Conservation (phyloP, 495 filamentous ascomycete species). For the Neurospora sp. region DNA sequence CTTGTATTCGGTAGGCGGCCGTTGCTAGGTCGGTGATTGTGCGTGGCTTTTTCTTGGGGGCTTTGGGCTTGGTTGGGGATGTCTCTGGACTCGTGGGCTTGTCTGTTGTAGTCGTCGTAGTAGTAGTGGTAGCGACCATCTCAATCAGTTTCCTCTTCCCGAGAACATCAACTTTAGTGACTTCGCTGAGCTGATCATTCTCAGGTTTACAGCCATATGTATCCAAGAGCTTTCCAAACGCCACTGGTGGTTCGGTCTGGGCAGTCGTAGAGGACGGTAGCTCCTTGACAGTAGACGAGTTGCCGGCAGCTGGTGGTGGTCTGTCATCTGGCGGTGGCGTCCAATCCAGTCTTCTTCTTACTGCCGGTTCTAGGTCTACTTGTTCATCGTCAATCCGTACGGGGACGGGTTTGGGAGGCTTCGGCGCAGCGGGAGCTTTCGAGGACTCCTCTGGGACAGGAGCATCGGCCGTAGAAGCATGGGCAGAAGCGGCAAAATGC, state of each 20-base stretch:
- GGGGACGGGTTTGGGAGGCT: background rate
- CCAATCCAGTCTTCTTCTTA: constrained; percentile 45
- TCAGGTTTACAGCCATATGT: constrained; percentile 20
- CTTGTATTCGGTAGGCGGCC: constrained; percentile 51
- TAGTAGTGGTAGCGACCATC: constrained; percentile 24
- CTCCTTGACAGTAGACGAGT: constrained; percentile 22
- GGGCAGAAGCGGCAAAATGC: constrained; percentile 20
- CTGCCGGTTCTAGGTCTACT: constrained; percentile 34
- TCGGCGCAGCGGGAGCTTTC: constrained; percentile 1
- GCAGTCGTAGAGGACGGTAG: constrained; percentile 11
- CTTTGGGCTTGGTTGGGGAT: constrained; percentile 41
- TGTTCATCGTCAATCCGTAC: constrained; percentile 13
- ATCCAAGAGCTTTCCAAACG: constrained; percentile 25
- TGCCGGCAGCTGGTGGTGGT: constrained; percentile 8
- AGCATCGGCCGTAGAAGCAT: background rate
- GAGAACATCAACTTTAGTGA: constrained; percentile 15
- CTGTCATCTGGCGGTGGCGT: constrained; percentile 42
- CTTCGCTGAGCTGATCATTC: background rate
- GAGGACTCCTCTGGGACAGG: constrained; percentile 1
- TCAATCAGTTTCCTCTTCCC: constrained; percentile 45
- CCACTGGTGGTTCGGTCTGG: background rate
- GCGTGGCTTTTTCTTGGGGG: constrained; percentile 59
- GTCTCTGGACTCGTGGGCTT: constrained; percentile 12
- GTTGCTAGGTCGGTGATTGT: constrained; percentile 84
- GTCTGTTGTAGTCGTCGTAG: background rate